Evolutionary conservation across 2,329 filamentous ascomycete species (phyloP).

Genomic region (Talaromyces sp.): DNA sequence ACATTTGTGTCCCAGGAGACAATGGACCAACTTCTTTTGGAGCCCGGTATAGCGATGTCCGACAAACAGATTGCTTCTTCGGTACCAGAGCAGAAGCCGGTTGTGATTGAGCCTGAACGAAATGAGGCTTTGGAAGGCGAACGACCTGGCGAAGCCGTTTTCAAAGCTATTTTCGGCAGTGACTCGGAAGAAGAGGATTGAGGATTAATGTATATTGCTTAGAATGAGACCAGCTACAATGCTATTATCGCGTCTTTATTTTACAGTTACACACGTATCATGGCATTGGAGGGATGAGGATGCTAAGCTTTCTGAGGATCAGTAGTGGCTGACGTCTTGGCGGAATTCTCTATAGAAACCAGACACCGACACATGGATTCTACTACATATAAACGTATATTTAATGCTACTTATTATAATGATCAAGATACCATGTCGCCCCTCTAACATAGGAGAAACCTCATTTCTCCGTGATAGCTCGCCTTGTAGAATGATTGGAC

Average conservation of each 20-base stretch:
- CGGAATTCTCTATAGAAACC: neutral
- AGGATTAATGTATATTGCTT: neutral
- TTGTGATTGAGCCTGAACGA: conserved; percentile 65
- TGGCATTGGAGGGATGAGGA: neutral
- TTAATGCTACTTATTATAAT: neutral
- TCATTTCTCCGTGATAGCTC: neutral
- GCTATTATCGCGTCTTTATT: neutral
- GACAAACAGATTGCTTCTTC: conserved; percentile 20
- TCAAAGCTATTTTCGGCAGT: conserved; percentile 91
- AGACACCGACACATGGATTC: neutral
- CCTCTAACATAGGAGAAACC: neutral
- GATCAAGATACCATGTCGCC: neutral
- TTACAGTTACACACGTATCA: neutral
- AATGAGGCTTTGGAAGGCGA: conserved; percentile 77
- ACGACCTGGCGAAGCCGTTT: conserved; percentile 75
- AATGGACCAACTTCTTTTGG: conserved; percentile 56
- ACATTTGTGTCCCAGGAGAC: conserved; percentile 53
- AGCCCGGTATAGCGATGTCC: conserved; percentile 35
- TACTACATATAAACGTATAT: neutral
- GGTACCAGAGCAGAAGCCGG: conserved; percentile 20
- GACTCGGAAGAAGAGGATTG: conserved; percentile 66
- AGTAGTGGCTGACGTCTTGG: conserved; percentile 4
- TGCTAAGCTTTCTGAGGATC: neutral
- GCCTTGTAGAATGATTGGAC: neutral
- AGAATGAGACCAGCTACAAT: neutral